Base-by-base conservation (phyloP, 1,139 yeast species). In the Sugiyamaella japonica region DNA sequence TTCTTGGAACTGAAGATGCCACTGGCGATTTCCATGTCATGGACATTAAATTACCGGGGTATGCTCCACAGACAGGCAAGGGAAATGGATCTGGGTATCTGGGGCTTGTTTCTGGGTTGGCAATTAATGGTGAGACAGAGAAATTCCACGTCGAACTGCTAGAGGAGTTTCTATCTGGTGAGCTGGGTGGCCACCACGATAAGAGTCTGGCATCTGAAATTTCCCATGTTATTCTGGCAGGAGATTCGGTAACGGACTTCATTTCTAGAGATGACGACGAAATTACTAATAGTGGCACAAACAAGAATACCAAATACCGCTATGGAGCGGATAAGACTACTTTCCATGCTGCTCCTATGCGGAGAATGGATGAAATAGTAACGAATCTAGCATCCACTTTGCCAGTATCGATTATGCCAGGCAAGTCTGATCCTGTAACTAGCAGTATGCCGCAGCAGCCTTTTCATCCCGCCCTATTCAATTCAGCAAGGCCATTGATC, bases 361-460 rank as follows among this genome's bases (percentile, higher is more conserved):
- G 54, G 6, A 70, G 68, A 13, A 73, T 91, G 25, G 95, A 89
- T 61, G 64, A 67, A 12, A 83, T 85, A 61, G 62, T 91, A 6
- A 70, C 76, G 2, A 86, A 85, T n/a, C 59, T 89, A 2, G 71
- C 84, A 3, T 70, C 77, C 8, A 76, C 85, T 4, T 70, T 89
- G 16, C 86, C 95, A 0, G 82, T 91, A 5, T 80, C 85, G 37
- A 67, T 95, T 3, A 79, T 93, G 84, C 97, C 99, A 0, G 99
- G 99, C 4, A 78, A 74, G 3, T 72, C 76, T 7, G 99, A 93
- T 68, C 96, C 97, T 0, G 84, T 90, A 7, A 96, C 87, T 61
- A 74, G 80, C 15, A 82, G 95, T 54, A 71, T 89, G 58, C 99
- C 99, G 0, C 98, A 93, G 70, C 97, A 88, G 67, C 88, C 96